Evolutionary conservation across 2,329 filamentous ascomycete species (phyloP).

Genomic region (Colletotrichum navitas): DNA sequence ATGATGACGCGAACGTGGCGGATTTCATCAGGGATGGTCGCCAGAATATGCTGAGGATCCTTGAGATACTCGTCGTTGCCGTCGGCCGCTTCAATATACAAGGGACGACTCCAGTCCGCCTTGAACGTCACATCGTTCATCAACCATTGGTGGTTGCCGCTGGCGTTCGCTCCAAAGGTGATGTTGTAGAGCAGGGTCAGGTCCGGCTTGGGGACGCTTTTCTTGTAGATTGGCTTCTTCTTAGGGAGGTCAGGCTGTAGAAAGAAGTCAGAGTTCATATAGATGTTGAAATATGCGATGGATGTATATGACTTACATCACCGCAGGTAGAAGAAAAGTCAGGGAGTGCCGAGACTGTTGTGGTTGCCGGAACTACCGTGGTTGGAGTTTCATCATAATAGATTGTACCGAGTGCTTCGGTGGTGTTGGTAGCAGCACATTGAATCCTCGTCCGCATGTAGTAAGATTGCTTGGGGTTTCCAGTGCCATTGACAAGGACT

Average conservation of each 20-base stretch:
- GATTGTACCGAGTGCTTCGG: conserved; percentile 11
- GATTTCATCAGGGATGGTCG: conserved; percentile 28
- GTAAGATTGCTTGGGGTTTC: conserved; percentile 21
- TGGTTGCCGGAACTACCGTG: background rate
- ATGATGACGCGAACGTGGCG: conserved; percentile 66
- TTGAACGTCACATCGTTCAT: conserved; percentile 37
- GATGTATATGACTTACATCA: conserved; percentile 12
- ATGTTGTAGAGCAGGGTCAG: conserved; percentile 21
- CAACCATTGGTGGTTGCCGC: conserved; percentile 25
- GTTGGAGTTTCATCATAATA: conserved; percentile 22
- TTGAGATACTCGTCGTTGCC: conserved; percentile 21
- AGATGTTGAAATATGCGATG: background rate
- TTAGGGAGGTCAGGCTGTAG: conserved; percentile 10
- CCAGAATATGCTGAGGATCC: conserved; percentile 30
- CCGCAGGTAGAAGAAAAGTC: conserved; percentile 14
- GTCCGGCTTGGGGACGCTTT: conserved; percentile 24
- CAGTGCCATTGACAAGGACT: conserved; percentile 31
- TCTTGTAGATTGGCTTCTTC: conserved; percentile 34
- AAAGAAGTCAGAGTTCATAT: background rate
- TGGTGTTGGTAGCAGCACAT: conserved; percentile 20
- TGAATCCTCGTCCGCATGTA: conserved; percentile 28
- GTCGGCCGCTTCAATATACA: conserved; percentile 27
- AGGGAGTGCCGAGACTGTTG: background rate
- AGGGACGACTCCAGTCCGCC: conserved; percentile 35
- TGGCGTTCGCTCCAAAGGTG: conserved; percentile 18